These are phyloP conservation scores for Tephrocybe sp. DNA, from an alignment of 768 basidiomycete genomes.

Conservation along the genomic window DNA sequence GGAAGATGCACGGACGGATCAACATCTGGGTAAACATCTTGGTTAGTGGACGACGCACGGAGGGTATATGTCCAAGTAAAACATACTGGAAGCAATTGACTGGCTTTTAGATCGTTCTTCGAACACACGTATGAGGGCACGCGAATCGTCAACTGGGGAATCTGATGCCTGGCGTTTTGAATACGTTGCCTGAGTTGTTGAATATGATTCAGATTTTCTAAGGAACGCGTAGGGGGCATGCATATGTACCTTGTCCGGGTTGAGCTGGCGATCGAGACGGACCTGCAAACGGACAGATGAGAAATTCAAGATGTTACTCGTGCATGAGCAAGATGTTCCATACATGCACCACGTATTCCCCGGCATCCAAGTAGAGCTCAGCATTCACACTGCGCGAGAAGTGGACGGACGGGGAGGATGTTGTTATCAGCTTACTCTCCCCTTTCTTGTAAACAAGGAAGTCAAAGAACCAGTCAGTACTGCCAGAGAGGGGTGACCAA, in stretches of 20 bases:
- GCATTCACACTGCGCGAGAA: slow-evolving; percentile 26
- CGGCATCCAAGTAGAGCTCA: slow-evolving; percentile 23
- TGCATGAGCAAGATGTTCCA: neutral
- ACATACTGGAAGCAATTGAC: slow-evolving; percentile 32
- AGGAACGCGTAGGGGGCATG: too few relatives aligned
- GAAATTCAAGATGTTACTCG: too few relatives aligned
- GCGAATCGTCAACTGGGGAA: too few relatives aligned
- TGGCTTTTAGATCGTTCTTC: slow-evolving; percentile 30
- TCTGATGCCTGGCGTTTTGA: too few relatives aligned
- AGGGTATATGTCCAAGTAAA: too few relatives aligned
- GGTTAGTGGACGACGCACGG: too few relatives aligned
- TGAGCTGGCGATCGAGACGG: slow-evolving; percentile 16
- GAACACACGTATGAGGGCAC: slow-evolving; percentile 22
- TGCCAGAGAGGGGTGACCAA: slow-evolving; percentile 27
- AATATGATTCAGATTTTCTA: too few relatives aligned
- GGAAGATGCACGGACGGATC: too few relatives aligned
- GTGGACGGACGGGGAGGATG: slow-evolving; percentile 16
- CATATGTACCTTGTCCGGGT: neutral
- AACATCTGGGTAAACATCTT: too few relatives aligned
- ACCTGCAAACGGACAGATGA: slow-evolving; percentile 6
- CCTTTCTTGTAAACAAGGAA: slow-evolving; percentile 36
- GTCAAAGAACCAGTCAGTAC: slow-evolving; percentile 29
- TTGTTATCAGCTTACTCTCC: slow-evolving; percentile 20
- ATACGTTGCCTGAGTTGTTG: too few relatives aligned
- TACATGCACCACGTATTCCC: slow-evolving; percentile 30